Percentiles rank a stretch among this genome's conserved stretches.
Evolutionary conservation across 2,329 filamentous ascomycete genomes (phyloP).

Genomic region (Paramyrothecium sp.): DNA sequence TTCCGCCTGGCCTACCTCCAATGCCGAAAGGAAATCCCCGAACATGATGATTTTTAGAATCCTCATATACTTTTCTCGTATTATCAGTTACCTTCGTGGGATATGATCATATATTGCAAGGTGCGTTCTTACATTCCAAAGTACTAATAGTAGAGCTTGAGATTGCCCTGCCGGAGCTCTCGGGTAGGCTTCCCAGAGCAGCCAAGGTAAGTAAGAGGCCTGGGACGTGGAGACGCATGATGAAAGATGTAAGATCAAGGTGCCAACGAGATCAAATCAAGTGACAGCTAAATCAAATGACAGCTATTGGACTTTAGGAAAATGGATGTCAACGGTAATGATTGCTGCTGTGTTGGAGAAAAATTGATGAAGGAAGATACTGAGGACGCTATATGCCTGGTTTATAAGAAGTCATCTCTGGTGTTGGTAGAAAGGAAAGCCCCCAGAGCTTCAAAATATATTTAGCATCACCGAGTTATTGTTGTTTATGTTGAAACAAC

Average conservation of each 20-base stretch:
- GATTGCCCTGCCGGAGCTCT: background rate
- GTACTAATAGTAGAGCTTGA: background rate
- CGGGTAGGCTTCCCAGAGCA: background rate
- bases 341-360: background rate
- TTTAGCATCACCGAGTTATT: background rate
- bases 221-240: background rate
- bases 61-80: background rate
- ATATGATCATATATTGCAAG: background rate
- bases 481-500: background rate
- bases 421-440: background rate
- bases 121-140: background rate
- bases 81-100: background rate
- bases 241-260: background rate
- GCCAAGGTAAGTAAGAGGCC: background rate
- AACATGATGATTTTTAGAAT: background rate
- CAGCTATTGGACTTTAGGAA: background rate
- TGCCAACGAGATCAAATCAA: background rate
- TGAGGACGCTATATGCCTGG: background rate
- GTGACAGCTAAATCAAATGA: background rate
- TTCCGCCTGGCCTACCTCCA: background rate
- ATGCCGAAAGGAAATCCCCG: background rate
- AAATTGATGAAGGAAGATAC: background rate
- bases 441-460: background rate
- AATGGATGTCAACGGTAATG: background rate
- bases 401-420: background rate